phyloP scores from a whole-genome alignment of 2,329 filamentous ascomycete genomes.

The Thelonectria blattea region DNA sequence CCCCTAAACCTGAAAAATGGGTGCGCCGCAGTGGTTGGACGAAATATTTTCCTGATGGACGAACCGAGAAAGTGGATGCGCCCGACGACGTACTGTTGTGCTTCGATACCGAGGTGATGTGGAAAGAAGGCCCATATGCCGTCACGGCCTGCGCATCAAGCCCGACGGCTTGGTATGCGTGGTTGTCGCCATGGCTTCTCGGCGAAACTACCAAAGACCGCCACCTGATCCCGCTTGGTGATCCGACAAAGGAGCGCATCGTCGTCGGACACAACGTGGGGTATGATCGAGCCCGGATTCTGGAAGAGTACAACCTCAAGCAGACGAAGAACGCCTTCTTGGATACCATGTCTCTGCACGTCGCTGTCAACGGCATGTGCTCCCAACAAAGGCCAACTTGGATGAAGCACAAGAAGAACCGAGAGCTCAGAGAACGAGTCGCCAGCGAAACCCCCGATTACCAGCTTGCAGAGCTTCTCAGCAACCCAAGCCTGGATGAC shows the following conservation, averaged over 20 bases:
- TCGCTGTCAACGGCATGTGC: constrained; percentile 98
- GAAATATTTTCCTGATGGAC: constrained; percentile 81
- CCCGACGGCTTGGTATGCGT: constrained; percentile 92
- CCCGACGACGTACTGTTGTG: constrained; percentile 84
- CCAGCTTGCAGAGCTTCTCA: constrained; percentile 74
- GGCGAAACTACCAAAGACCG: constrained; percentile 77
- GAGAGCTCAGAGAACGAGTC: constrained; percentile 81
- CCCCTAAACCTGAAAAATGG: constrained; percentile 74
- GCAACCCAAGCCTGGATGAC: constrained; percentile 74
- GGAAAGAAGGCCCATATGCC: constrained; percentile 88
- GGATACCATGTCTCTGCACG: constrained; percentile 98
- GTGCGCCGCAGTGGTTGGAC: constrained; percentile 86
- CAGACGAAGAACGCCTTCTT: constrained; percentile 88
- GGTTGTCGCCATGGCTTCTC: constrained; percentile 94
- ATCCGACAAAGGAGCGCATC: constrained; percentile 73
- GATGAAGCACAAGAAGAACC: constrained; percentile 95
- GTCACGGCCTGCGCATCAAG: constrained; percentile 97
- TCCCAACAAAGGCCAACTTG: constrained; percentile 94
- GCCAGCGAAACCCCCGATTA: constrained; percentile 72
- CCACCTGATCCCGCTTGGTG: constrained; percentile 87
- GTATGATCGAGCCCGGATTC: constrained; percentile 86
- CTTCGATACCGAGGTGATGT: constrained; percentile 98
- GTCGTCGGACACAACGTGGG: constrained; percentile 95
- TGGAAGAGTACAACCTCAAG: constrained; percentile 85
- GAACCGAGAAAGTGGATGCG: constrained; percentile 71